Base-by-base conservation (phyloP, 176 grass and related monocot species). In the Pontederia crassipes region DNA sequence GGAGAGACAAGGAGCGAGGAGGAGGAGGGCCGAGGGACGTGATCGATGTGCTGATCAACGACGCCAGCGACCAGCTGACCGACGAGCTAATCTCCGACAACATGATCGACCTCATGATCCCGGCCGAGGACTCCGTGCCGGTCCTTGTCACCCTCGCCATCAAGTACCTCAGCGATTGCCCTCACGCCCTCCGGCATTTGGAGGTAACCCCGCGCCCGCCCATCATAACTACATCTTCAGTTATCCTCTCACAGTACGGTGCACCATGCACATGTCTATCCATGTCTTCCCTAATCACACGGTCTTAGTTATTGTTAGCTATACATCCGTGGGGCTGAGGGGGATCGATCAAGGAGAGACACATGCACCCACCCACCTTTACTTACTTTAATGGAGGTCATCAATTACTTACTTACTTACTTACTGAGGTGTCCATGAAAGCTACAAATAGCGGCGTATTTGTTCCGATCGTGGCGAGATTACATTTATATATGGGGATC, bases 51-150 rank as follows among this genome's bases (percentile, higher is more conserved):
- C 72, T 98, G 64, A 87, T 98, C 13, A 69, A 79, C 24, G 67
- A 72, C 48, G 75, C 64, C 28, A 82, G 80, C 20, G 67, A 83
- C 0, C 80, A 83, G 67, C 68, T 98, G 58, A 98, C 84, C 4
- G 88, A 93, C 59, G 88, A 98, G 32, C 74, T 98, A 52, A 92
- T 98, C 20, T 98, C 94, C 0, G 94, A 98, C 77, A 98, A 98
- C 51, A 92, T 98, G 82, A 89, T 98, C 59, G 94, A 98, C 78
- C 68, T 98, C 12, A 98, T 98, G 94, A 98, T 98, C 55, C 94
- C 94, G 0, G 94, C 94, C 0, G 94, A 98, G 79, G 94, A 98
- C 72, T 98, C 94, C 0, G 94, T 98, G 53, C 94, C 94, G 0
- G 79, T 93, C 46, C 87, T 98, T 17, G 81, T 98, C 79, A 98